A percentile compares a stretch with the other conserved stretches of the same genome.
phyloP scores from a whole-genome alignment of 495 filamentous ascomycete species.

The Xylaria bambusicola region DNA sequence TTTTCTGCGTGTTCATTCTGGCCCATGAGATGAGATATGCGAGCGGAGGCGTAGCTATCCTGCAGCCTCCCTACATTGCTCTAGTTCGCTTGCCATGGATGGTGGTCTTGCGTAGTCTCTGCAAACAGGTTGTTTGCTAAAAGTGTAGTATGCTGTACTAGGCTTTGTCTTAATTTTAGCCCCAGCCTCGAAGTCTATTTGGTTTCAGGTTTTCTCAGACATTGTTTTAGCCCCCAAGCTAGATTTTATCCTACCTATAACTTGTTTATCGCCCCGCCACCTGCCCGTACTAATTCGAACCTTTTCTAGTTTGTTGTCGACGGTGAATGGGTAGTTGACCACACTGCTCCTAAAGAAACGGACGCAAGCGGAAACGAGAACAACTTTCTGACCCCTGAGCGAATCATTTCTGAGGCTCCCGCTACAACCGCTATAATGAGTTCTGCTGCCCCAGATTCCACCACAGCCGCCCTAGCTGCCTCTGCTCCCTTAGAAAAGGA shows the following conservation, averaged over 20 bases:
- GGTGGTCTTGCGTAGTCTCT: background rate
- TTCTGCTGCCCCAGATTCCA: constrained; percentile 37
- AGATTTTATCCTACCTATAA: background rate
- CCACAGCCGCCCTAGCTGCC: constrained; percentile 39
- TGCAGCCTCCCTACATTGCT: background rate
- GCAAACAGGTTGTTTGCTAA: background rate
- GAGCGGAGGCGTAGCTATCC: background rate
- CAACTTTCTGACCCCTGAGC: constrained; percentile 79
- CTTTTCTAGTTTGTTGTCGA: constrained; percentile 83
- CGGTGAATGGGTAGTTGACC: constrained; percentile 80
- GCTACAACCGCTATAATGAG: constrained; percentile 55
- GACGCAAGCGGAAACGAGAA: constrained; percentile 81
- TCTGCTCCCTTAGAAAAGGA: constrained; percentile 33
- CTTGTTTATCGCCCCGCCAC: background rate
- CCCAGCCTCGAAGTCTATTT: background rate
- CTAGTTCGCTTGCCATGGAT: background rate
- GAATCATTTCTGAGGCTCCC: constrained; percentile 56
- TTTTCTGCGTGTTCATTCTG: constrained; percentile 7
- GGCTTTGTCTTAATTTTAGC: background rate
- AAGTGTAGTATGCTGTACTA: constrained; percentile 1
- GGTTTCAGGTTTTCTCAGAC: background rate
- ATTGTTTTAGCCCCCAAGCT: background rate
- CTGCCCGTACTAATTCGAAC: constrained; percentile 18
- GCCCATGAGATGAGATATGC: background rate
- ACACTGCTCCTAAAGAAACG: constrained; percentile 71